phyloP scores from a whole-genome alignment of 2,329 filamentous ascomycete genomes.

The Colletotrichum graminicola region DNA sequence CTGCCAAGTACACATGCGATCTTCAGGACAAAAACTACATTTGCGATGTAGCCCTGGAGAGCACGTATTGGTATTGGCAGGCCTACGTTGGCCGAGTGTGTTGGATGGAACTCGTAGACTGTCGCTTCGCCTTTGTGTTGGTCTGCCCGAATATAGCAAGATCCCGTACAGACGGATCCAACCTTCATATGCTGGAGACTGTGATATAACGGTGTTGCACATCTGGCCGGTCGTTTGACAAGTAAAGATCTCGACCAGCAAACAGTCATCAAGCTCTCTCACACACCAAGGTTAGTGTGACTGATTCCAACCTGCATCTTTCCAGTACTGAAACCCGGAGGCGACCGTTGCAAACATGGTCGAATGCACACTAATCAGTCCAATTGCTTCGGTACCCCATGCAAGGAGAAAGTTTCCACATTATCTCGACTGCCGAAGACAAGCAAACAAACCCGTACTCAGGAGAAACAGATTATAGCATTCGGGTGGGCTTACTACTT shows the following conservation, averaged over 20 bases:
- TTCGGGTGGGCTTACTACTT: not conserved
- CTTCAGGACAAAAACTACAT: not conserved
- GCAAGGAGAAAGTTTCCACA: not conserved
- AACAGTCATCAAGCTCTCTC: not conserved
- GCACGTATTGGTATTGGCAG: not conserved
- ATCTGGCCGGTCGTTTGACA: not conserved
- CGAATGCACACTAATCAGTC: not conserved
- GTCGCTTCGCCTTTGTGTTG: not conserved
- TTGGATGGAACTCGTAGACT: not conserved
- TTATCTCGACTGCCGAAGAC: not conserved
- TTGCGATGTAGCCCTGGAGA: no score
- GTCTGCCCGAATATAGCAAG: not conserved
- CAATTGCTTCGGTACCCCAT: not conserved
- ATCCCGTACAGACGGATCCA: not conserved
- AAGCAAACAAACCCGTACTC: not conserved
- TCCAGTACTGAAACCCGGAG: not conserved
- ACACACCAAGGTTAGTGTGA: not conserved
- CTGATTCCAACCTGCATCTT: not conserved
- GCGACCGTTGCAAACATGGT: not conserved
- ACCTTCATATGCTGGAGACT: not conserved
- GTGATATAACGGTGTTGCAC: not conserved
- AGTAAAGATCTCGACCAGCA: not conserved
- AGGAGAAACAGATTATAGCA: not conserved
- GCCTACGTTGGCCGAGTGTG: not conserved
- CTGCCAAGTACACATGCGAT: not conserved